These are phyloP conservation scores for Tulasnella sp. DNA, from an alignment of 768 basidiomycete species.

Conservation along the genomic window DNA sequence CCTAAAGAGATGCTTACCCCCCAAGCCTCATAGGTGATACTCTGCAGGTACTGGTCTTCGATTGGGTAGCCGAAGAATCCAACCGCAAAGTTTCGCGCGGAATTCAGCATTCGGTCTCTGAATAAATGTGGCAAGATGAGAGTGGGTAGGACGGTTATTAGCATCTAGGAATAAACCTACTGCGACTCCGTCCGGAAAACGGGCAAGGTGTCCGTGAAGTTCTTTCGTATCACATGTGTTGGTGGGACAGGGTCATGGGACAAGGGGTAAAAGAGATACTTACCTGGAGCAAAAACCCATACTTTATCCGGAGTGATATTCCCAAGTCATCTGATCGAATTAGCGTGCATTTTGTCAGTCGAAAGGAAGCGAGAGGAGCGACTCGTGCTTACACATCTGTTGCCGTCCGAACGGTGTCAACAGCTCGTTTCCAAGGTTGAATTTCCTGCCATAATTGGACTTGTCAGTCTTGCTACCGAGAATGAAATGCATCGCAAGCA, in stretches of 20 bases:
- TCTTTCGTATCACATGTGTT: conserved; percentile 14
- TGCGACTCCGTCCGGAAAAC: conserved; percentile 33
- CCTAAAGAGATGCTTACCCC: conserved; percentile 16
- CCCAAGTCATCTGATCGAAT: conserved; percentile 32
- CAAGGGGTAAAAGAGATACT: background rate
- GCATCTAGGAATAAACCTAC: conserved; percentile 14
- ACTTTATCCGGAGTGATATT: conserved; percentile 39
- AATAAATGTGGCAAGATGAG: background rate
- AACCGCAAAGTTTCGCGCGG: conserved; percentile 34
- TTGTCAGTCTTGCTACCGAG: conserved; percentile 32
- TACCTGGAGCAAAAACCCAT: conserved; percentile 64
- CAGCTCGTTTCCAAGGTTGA: conserved; percentile 76
- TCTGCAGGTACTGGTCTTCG: conserved; percentile 26
- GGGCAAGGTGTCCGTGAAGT: conserved; percentile 28
- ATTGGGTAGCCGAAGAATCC: conserved; percentile 32
- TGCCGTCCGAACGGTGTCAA: conserved; percentile 31
- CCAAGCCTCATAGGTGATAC: conserved; percentile 30
- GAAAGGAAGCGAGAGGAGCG: too few relatives aligned
- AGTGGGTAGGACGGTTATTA: too few relatives aligned
- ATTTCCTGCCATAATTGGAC: conserved; percentile 45
- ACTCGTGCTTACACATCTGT: conserved; percentile 26
- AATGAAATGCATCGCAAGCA: conserved; percentile 37
- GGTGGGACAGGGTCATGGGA: background rate
- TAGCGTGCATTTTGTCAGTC: too few relatives aligned
- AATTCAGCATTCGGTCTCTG: conserved; percentile 51